phyloP scores from a whole-genome alignment of 2,329 filamentous ascomycete genomes.

The Cladophialophora carrionii region DNA sequence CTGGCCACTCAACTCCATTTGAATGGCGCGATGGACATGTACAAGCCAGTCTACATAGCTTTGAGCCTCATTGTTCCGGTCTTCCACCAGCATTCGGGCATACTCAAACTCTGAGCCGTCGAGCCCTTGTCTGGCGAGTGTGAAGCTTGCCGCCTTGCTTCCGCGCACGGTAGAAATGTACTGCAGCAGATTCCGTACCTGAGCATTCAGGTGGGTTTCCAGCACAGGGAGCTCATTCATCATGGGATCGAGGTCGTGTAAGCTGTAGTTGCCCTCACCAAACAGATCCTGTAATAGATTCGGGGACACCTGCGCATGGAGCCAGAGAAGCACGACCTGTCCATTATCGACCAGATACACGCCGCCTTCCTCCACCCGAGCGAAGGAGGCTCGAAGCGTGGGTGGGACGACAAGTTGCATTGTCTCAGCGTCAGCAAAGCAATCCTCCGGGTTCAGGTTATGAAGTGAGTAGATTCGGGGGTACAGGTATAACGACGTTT shows the following conservation, averaged over 20 bases:
- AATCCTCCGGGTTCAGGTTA: conserved; percentile 82
- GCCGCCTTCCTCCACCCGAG: conserved; percentile 85
- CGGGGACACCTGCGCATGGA: conserved; percentile 88
- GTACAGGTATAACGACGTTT: conserved; percentile 90
- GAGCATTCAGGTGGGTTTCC: conserved; percentile 89
- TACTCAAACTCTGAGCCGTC: conserved; percentile 98
- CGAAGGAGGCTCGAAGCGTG: conserved; percentile 78
- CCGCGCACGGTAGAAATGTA: conserved; percentile 80
- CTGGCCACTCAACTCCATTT: conserved; percentile 71
- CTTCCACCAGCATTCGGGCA: conserved; percentile 85
- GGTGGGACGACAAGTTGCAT: conserved; percentile 85
- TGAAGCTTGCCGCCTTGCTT: conserved; percentile 84
- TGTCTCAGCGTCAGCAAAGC: conserved; percentile 84
- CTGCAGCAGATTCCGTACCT: conserved; percentile 90
- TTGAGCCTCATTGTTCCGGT: conserved; percentile 95
- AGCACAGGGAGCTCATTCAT: conserved; percentile 78
- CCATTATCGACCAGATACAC: conserved; percentile 96
- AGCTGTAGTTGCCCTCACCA: conserved; percentile 69
- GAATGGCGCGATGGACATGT: conserved; percentile 88
- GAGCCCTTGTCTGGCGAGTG: conserved; percentile 86
- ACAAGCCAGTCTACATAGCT: conserved; percentile 99
- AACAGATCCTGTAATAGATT: conserved; percentile 91
- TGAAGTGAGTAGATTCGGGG: conserved; percentile 91
- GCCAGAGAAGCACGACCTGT: conserved; percentile 87
- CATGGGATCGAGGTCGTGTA: conserved; percentile 81